Base-by-base conservation (phyloP, 2,329 filamentous ascomycete species). In the Phyllosticta citriasiana region DNA sequence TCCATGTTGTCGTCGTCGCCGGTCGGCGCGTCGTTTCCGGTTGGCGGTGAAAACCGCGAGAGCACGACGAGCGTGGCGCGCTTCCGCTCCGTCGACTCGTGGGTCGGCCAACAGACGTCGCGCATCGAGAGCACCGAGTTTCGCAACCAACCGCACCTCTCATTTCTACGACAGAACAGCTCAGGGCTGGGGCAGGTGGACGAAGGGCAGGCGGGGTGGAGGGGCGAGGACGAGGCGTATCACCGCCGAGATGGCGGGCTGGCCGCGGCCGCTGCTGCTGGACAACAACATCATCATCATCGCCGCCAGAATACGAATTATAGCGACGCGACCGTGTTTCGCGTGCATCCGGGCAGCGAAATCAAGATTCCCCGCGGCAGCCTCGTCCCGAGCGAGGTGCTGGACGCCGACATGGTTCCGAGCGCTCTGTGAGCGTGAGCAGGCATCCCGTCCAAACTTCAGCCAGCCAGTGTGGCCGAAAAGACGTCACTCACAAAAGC, bases 31-130 rank as follows among this genome's bases (percentile, higher is more conserved):
- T 47, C 40, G 12, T 47, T 47, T n/a, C 19, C 19, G 27, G 4
- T 2, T 30, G 40, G 40, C 12, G 12, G 5, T 4, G 35, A 47
- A 2, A 6, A 47, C 1, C 40, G 40, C 16, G 40, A 47, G 14
- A 47, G 40, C 40, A 47, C 27, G 14, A 73, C 72, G 6, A 73
- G 71, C 0, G 68, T 74, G 6, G 69, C 72, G 1, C 72, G 74
- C 30, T 76, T 75, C 67, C 72, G 73, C 57, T 75, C 73, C 25
- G 68, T 76, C 47, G 71, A 76, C 64, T 72, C 69, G 1, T 76
- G 74, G 74, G 74, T 76, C 12, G 71, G 72, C 59, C 69, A 75
- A 53, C 74, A 76, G 60, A 67, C 73, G 1, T 71, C 68, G 56
- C 71, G 71, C 7, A 64, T 75, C 19, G 72, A 74, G 61, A 71